Percentiles rank a stretch among this genome's conserved stretches.
phyloP scores from a whole-genome alignment of 2,329 filamentous ascomycete species.

The Fusarium nygamai region DNA sequence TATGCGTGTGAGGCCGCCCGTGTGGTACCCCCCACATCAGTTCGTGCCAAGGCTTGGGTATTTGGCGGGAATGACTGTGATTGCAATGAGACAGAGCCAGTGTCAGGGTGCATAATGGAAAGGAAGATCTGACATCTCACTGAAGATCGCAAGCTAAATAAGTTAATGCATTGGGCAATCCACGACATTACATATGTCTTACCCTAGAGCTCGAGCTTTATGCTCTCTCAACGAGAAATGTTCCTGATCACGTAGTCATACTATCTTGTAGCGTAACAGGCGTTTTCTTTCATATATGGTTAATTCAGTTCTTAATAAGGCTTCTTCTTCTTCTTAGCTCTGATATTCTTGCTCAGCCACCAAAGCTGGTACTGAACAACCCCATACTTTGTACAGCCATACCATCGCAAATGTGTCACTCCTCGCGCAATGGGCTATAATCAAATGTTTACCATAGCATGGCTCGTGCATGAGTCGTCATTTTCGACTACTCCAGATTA shows the following conservation, averaged over 20 bases:
- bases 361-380: not conserved
- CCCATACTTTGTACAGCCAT: not conserved
- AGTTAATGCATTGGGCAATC: not conserved
- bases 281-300: not conserved
- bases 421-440: not conserved
- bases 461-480: not conserved
- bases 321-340: not conserved
- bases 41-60: constrained; percentile 17
- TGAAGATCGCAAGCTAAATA: not conserved
- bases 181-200: not conserved
- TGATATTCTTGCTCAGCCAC: not conserved
- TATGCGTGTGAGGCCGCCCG: constrained; percentile 35
- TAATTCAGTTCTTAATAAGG: not conserved
- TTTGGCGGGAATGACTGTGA: not conserved
- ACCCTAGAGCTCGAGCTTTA: constrained; percentile 1
- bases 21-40: constrained; percentile 22
- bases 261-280: not conserved
- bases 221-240: not conserved
- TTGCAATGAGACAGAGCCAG: constrained; percentile 15
- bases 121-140: constrained; percentile 14
- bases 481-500: not conserved
- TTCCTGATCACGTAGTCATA: too few species aligned
- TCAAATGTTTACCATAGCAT: not conserved
- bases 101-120: constrained; percentile 10
- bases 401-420: not conserved